Evolutionary conservation across 2,329 filamentous ascomycete genomes (phyloP).

Genomic region (Pseudogymnoascus sp.): DNA sequence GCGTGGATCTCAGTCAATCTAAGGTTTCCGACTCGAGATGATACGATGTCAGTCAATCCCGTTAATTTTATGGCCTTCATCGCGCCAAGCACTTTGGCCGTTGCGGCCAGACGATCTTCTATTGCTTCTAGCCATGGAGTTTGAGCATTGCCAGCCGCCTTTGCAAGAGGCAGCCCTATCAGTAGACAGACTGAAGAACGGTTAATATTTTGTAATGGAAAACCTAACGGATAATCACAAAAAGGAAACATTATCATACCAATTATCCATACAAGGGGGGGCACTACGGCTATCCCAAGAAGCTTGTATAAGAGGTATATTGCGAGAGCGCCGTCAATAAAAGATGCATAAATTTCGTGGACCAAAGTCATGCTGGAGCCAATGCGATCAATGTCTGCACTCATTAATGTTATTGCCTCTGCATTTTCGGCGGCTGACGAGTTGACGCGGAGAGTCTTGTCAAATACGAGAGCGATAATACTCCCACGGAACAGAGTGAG

Average conservation of each 20-base stretch:
- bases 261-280: not conserved
- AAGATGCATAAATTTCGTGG: not conserved
- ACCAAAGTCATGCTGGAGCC: not conserved
- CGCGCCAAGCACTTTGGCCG: slow-evolving; percentile 6
- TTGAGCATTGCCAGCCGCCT: not conserved
- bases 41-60: slow-evolving; percentile 10
- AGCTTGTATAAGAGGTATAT: not conserved
- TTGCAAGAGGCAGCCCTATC: not conserved
- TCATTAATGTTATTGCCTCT: slow-evolving; percentile 1
- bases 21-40: not conserved
- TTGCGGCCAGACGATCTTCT: slow-evolving; percentile 10
- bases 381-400: not conserved
- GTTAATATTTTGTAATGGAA: not conserved
- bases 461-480: slow-evolving; percentile 9
- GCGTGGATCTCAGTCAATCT: not conserved
- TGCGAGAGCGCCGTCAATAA: not conserved
- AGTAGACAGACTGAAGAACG: not conserved
- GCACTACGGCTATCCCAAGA: not conserved
- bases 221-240: not conserved
- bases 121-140: slow-evolving; percentile 12
- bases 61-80: slow-evolving; percentile 12
- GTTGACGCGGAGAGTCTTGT: slow-evolving; percentile 13
- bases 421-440: not conserved
- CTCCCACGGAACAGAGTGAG: slow-evolving; percentile 11
- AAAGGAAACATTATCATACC: not conserved